Conservation (phyloP, 1,139 yeast species). For the Pichia sp. region DNA sequence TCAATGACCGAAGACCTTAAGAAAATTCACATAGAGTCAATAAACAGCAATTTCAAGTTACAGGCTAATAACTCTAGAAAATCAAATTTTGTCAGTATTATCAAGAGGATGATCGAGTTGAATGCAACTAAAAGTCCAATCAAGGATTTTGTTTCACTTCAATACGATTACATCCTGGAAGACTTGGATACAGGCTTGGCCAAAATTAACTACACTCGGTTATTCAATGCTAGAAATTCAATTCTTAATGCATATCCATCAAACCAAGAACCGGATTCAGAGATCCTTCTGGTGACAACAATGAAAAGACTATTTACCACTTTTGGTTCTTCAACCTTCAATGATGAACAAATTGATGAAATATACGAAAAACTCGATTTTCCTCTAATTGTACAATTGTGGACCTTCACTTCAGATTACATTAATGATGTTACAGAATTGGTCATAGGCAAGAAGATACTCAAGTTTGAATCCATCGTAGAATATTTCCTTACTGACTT, state of each 20-base stretch:
- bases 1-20: slow-evolving; percentile 59
- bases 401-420: slow-evolving; percentile 27
- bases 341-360: slow-evolving; percentile 14
- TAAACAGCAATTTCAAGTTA: slow-evolving; percentile 19
- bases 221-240: slow-evolving; percentile 33
- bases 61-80: slow-evolving; percentile 29
- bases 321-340: slow-evolving; percentile 20
- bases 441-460: slow-evolving; percentile 31
- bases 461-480: slow-evolving; percentile 34
- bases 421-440: slow-evolving; percentile 26
- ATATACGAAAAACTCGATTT: slow-evolving; percentile 24
- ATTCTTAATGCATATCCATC: slow-evolving; percentile 27
- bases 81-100: slow-evolving; percentile 48
- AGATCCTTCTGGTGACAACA: slow-evolving; percentile 20
- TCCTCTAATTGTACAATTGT: slow-evolving; percentile 29
- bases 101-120: slow-evolving; percentile 56
- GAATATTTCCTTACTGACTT: slow-evolving; percentile 29
- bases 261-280: background rate
- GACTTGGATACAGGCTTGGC: slow-evolving; percentile 38
- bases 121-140: slow-evolving; percentile 64
- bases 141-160: slow-evolving; percentile 53
- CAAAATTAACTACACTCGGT: slow-evolving; percentile 33
- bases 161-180: slow-evolving; percentile 37
- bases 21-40: slow-evolving; percentile 30
- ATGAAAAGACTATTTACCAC: slow-evolving; percentile 24